These are phyloP conservation scores for Pseudotsuga menziesii DNA, from an alignment of 75 land plant species.

Conservation along the genomic window DNA sequence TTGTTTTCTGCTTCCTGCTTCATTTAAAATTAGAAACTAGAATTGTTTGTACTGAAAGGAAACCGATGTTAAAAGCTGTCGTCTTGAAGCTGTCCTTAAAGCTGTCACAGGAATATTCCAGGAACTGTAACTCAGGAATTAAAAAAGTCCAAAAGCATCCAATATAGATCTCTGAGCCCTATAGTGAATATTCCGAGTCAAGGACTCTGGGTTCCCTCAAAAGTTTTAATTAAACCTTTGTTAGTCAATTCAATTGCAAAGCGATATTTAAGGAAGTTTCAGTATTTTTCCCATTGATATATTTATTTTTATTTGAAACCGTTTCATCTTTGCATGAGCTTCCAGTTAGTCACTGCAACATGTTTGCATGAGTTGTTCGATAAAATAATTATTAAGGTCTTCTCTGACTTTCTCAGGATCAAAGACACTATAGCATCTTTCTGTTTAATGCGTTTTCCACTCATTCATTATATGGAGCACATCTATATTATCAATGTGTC, in stretches of 20 bases:
- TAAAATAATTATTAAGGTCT: neutral
- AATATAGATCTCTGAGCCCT: too few species aligned
- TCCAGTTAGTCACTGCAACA: neutral
- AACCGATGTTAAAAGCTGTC: neutral
- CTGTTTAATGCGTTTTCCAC: neutral
- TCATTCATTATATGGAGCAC: neutral
- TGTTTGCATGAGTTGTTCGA: neutral
- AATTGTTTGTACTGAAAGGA: neutral
- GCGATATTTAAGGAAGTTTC: neutral
- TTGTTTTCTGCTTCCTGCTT: neutral
- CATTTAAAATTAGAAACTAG: neutral
- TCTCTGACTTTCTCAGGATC: neutral
- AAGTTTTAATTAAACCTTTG: neutral
- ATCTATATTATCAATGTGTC: slow-evolving; percentile 3
- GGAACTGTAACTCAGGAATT: neutral
- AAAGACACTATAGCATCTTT: neutral
- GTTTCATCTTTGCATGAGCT: neutral
- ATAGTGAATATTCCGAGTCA: too few species aligned
- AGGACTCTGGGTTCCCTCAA: too few species aligned
- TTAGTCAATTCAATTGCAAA: neutral
- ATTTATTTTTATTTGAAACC: neutral
- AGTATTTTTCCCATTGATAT: neutral
- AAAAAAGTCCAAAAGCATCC: too few species aligned
- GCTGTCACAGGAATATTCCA: neutral
- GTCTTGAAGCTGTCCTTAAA: neutral